These are phyloP conservation scores for Phytophthora podocarpi DNA, from an alignment of 352 stramenopile genomes.

Conservation along the genomic window DNA sequence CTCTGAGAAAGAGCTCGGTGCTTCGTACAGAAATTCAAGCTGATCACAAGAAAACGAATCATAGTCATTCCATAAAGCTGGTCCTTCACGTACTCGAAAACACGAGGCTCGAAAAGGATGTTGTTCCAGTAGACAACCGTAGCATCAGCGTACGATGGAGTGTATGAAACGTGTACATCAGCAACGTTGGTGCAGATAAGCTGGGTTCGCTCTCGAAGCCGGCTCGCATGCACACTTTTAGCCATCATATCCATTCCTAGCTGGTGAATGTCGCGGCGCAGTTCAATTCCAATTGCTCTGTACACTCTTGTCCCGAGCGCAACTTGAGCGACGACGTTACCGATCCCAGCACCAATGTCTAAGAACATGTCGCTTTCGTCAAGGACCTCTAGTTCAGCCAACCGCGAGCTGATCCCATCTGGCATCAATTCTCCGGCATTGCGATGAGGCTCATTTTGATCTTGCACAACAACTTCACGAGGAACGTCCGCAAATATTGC, in stretches of 20 bases:
- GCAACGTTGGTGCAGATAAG: too few relatives aligned
- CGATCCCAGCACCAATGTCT: neutral
- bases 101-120: neutral
- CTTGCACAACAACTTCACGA: neutral
- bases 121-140: neutral
- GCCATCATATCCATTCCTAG: neutral
- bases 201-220: too few relatives aligned
- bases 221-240: too few relatives aligned
- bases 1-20: neutral
- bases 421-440: constrained; percentile 9
- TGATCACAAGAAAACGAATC: constrained; percentile 1
- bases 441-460: neutral
- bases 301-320: neutral
- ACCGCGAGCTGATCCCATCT: neutral
- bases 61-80: constrained; percentile 1
- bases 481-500: constrained; percentile 1
- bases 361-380: neutral
- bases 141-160: neutral
- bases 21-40: constrained; percentile 1
- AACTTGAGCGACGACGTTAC: constrained; percentile 7
- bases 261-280: too few relatives aligned
- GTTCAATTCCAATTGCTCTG: constrained; percentile 9
- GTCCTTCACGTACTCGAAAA: constrained; percentile 8
- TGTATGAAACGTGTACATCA: neutral
- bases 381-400: neutral